Base-by-base conservation (phyloP, 345 rosid genomes). In the Sonneratia alba region DNA sequence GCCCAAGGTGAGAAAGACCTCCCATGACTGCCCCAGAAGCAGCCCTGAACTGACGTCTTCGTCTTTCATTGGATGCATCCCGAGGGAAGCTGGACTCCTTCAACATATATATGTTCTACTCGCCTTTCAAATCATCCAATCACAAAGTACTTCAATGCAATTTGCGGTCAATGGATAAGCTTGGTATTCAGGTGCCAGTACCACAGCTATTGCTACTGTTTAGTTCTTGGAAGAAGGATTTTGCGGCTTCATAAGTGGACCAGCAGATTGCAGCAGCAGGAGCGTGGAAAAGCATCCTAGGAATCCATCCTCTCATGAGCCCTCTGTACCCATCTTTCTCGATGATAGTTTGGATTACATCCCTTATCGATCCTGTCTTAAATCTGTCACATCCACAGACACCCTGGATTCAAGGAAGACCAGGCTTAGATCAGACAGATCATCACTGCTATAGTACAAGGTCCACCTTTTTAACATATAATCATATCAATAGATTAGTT, bases 231-330 rank as follows among this genome's bases (percentile, higher is more conserved):
- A 96, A 96, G 74, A 92, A 92, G 13, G 85, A 47, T 79, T 96
- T 96, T 3, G 81, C 79, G 13, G 91, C 83, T 84, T 96, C 99
- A 66, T 96, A 96, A 3, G 91, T 86, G 19, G 98, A 89, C 99
- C 99, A 96, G 76, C 97, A 91, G 74, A 92, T 96, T 4, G 99
- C 97, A 42, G 99, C 97, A 72, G 99, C 99, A n/a, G 98, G 99
- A 48, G 98, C 97, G 73, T 96, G 99, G 87, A 92, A 96, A 43
- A 96, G 89, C 95, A 91, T 96, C 87, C 99, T 85, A 0, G 98
- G 99, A 63, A 82, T 78, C 99, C 99, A 96, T 38, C 99, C 99
- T 75, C 98, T 89, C 15, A 88, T 74, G 21, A 96, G 89, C 71
- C 98, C 99, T 77, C 78, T 85, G 77, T 92, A 92, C 10, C 99